Evolutionary conservation across 768 basidiomycete species (phyloP).

Genomic region (Megacollybia marginata): DNA sequence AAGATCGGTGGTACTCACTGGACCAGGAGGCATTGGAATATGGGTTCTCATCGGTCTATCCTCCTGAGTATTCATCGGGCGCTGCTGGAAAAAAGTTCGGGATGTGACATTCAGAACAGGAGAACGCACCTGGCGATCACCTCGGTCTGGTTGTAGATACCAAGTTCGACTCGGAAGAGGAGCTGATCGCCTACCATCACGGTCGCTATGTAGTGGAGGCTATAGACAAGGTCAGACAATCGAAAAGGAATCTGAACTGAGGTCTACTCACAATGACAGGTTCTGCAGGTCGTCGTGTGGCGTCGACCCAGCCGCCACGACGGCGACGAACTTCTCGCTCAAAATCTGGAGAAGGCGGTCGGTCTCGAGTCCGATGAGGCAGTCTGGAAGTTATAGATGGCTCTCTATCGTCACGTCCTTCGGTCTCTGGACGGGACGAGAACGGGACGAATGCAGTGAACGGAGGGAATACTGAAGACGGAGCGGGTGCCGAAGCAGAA

Average conservation of each 20-base stretch:
- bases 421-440: neutral
- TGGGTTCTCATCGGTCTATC: constrained; percentile 10
- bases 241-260: too few relatives aligned
- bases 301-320: constrained; percentile 3
- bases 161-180: constrained; percentile 3
- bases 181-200: neutral
- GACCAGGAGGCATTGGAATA: constrained; percentile 42
- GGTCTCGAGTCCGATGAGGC: neutral
- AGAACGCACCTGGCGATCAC: too few relatives aligned
- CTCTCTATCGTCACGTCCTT: neutral
- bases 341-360: neutral
- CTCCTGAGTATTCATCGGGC: too few relatives aligned
- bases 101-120: too few relatives aligned
- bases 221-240: neutral
- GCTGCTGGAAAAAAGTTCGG: too few relatives aligned
- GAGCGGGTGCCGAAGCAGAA: neutral
- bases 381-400: neutral
- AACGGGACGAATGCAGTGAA: too few relatives aligned
- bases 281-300: constrained; percentile 11
- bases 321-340: constrained; percentile 8
- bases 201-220: neutral
- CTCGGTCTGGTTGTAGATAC: neutral
- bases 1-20: constrained; percentile 30
- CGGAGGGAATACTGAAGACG: too few relatives aligned
- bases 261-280: constrained; percentile 19